Conservation (phyloP, 2,329 filamentous ascomycete species). For the Tolypocladium sp. region DNA sequence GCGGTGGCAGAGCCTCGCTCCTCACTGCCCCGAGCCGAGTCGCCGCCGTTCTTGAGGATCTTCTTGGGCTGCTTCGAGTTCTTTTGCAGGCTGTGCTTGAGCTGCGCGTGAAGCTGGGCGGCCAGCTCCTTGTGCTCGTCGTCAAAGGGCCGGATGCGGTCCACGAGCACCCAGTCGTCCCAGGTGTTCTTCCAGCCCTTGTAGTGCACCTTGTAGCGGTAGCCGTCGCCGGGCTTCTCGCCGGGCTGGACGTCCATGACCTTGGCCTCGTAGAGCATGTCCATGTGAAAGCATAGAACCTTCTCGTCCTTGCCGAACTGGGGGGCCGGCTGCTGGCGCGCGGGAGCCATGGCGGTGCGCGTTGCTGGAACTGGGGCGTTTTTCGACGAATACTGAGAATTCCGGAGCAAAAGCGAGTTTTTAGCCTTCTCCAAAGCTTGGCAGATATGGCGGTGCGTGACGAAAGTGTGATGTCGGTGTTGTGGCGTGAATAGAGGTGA, state of each 20-base stretch:
- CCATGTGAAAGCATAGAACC: slow-evolving; percentile 93
- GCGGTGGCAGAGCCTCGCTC: slow-evolving; percentile 58
- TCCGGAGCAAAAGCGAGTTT: background rate
- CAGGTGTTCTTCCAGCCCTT: slow-evolving; percentile 99
- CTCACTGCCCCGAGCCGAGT: slow-evolving; percentile 62
- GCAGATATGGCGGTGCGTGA: background rate
- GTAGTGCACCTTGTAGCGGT: slow-evolving; percentile 91
- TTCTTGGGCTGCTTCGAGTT: slow-evolving; percentile 46
- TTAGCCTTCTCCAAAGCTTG: background rate
- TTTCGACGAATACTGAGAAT: background rate
- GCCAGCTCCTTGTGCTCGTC: slow-evolving; percentile 93
- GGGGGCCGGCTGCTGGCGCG: slow-evolving; percentile 32
- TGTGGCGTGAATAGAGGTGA: background rate
- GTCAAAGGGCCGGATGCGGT: slow-evolving; percentile 87
- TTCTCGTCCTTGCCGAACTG: slow-evolving; percentile 73
- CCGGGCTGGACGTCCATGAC: slow-evolving; percentile 69
- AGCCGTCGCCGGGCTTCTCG: slow-evolving; percentile 60
- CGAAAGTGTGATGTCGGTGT: background rate
- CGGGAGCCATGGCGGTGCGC: slow-evolving; percentile 27
- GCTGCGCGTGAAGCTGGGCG: slow-evolving; percentile 59
- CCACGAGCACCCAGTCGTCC: slow-evolving; percentile 96
- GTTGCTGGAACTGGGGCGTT: background rate
- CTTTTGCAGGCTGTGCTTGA: slow-evolving; percentile 49
- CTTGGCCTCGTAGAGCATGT: slow-evolving; percentile 96
- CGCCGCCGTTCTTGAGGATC: slow-evolving; percentile 25